These are phyloP conservation scores for Alternaria novae-zelandiae DNA, from an alignment of 2,329 filamentous ascomycete species.

Conservation along the genomic window DNA sequence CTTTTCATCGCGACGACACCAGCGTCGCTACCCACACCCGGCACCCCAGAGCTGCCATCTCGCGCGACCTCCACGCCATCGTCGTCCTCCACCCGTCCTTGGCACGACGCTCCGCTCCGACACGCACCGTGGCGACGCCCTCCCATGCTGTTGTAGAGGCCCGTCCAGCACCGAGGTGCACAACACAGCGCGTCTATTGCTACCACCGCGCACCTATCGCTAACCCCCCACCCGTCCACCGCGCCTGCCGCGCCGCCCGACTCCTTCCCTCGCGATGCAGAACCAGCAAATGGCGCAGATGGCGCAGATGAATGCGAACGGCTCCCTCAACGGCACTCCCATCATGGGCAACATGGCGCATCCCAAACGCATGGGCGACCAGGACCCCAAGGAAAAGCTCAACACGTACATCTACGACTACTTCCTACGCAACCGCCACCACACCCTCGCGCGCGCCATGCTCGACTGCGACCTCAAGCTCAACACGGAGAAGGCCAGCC, in stretches of 20 bases:
- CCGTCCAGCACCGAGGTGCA: slow-evolving; percentile 35
- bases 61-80: slow-evolving; percentile 11
- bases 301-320: slow-evolving; percentile 68
- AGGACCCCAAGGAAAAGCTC: slow-evolving; percentile 61
- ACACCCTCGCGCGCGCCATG: slow-evolving; percentile 76
- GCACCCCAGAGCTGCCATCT: slow-evolving; percentile 5
- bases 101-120: slow-evolving; percentile 22
- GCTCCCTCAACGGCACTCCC: slow-evolving; percentile 68
- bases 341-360: slow-evolving; percentile 69
- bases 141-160: slow-evolving; percentile 39
- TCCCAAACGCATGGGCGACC: slow-evolving; percentile 28
- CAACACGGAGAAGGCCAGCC: slow-evolving; percentile 66
- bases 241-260: slow-evolving; percentile 25
- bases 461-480: slow-evolving; percentile 58
- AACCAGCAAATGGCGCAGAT: slow-evolving; percentile 67
- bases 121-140: slow-evolving; percentile 34
- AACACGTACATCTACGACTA: slow-evolving; percentile 94
- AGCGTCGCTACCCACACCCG: slow-evolving; percentile 12
- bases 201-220: slow-evolving; percentile 20
- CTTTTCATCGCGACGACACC: slow-evolving; percentile 20
- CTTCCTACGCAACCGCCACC: slow-evolving; percentile 84
- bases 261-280: slow-evolving; percentile 40
- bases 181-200: slow-evolving; percentile 20
- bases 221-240: slow-evolving; percentile 19
- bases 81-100: slow-evolving; percentile 5